Percentiles rank a stretch among this genome's conserved stretches.
Evolutionary conservation across 257 asterid genomes (phyloP).

Genomic region (Solanum lycopersicoides): DNA sequence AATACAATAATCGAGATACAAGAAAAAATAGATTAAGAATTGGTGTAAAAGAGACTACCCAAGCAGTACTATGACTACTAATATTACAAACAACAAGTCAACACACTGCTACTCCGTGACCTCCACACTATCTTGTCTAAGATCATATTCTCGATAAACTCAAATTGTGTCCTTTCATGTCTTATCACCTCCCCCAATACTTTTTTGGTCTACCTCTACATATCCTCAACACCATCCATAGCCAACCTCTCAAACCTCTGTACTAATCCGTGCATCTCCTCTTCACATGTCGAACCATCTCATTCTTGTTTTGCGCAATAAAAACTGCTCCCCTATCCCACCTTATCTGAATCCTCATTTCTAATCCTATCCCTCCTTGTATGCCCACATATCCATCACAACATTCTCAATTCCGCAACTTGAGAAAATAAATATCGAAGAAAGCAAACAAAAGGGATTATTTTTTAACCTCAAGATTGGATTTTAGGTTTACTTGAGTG

Average conservation of each 20-base stretch:
- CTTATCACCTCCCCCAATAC: background rate
- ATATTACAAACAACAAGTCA: no score
- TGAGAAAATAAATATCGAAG: background rate
- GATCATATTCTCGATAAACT: no score
- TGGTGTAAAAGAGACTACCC: no score
- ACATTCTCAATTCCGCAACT: background rate
- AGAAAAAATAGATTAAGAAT: no score
- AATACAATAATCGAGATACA: no score
- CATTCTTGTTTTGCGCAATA: no score
- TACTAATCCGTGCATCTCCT: background rate
- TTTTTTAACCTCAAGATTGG: background rate
- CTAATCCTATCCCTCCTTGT: background rate
- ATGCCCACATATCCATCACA: background rate
- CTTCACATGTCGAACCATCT: background rate
- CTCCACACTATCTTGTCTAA: no score
- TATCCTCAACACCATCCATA: background rate
- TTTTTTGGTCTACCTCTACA: background rate
- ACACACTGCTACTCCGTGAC: no score
- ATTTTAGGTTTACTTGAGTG: background rate
- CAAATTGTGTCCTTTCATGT: no score
- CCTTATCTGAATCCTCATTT: background rate
- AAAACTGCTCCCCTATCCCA: background rate
- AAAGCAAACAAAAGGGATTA: background rate
- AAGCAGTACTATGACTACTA: no score
- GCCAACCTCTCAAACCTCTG: background rate